Evolutionary conservation across 2,329 filamentous ascomycete genomes (phyloP).

Genomic region (Waltergamsia citrina): DNA sequence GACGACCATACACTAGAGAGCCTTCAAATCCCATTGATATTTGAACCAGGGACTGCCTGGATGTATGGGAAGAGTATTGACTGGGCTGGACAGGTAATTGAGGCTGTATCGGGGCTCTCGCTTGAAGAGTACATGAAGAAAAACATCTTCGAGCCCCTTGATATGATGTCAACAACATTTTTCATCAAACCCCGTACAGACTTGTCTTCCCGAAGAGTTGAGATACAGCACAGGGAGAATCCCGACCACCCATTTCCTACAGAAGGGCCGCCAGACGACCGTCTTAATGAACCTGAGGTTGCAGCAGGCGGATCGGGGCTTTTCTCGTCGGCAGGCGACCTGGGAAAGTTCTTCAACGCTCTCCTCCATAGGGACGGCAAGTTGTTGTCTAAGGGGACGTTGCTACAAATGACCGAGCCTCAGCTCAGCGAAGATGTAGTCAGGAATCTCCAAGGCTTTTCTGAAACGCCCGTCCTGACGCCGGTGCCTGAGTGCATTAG

Average conservation of each 20-base stretch:
- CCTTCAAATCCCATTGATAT: slow-evolving; percentile 28
- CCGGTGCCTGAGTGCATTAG: slow-evolving; percentile 17
- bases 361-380: slow-evolving; percentile 12
- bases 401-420: slow-evolving; percentile 26
- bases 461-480: not conserved
- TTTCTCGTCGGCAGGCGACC: slow-evolving; percentile 30
- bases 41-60: slow-evolving; percentile 37
- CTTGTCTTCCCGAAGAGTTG: not conserved
- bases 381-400: slow-evolving; percentile 11
- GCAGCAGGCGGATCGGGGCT: slow-evolving; percentile 34
- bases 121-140: slow-evolving; percentile 26
- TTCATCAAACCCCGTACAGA: not conserved
- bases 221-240: slow-evolving; percentile 1
- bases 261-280: not conserved
- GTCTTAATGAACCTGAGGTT: slow-evolving; percentile 9
- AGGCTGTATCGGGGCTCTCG: slow-evolving; percentile 23
- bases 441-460: slow-evolving; percentile 13
- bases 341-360: slow-evolving; percentile 20
- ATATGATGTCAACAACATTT: slow-evolving; percentile 12
- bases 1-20: slow-evolving; percentile 23
- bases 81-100: slow-evolving; percentile 35
- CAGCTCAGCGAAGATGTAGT: slow-evolving; percentile 24
- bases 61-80: slow-evolving; percentile 35
- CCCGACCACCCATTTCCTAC: slow-evolving; percentile 1
- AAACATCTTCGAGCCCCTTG: slow-evolving; percentile 25